These are phyloP conservation scores for Alisma plantagoaquatica DNA, from an alignment of 106 monocot genomes.

Conservation along the genomic window DNA sequence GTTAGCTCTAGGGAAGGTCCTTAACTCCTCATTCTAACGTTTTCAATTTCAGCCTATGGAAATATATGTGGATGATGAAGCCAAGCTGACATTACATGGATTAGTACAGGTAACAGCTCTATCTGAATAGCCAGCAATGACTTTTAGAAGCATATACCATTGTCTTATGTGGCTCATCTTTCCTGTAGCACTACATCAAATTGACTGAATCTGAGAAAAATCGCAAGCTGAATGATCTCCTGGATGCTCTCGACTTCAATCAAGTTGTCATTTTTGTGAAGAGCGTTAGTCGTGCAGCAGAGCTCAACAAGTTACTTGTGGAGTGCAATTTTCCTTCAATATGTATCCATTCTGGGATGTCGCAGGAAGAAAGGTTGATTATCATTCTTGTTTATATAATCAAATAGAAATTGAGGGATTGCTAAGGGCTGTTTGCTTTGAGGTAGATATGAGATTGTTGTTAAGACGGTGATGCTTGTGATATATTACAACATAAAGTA, in stretches of 20 bases:
- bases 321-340: constrained; percentile 99
- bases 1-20: constrained; percentile 39
- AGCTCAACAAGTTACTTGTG: constrained; percentile 80
- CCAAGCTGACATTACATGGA: constrained; percentile 93
- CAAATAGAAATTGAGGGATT: no score
- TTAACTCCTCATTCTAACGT: constrained; percentile 48
- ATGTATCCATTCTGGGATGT: constrained; percentile 98
- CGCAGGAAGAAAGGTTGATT: constrained; percentile 84
- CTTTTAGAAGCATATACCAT: no score
- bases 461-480: neutral
- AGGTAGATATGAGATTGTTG: neutral
- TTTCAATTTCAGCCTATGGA: constrained; percentile 98
- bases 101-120: constrained; percentile 97
- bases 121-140: no score
- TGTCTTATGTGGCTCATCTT: neutral
- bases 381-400: neutral
- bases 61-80: constrained; percentile 99
- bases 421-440: no score
- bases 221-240: constrained; percentile 93
- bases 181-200: constrained; percentile 93
- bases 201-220: constrained; percentile 90
- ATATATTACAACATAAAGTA: neutral
- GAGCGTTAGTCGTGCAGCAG: constrained; percentile 89
- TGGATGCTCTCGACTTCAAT: constrained; percentile 98
- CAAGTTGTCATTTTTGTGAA: constrained; percentile 99